Conservation (phyloP, 1,284 basidiomycete species). For the Malassezia furfur region DNA sequence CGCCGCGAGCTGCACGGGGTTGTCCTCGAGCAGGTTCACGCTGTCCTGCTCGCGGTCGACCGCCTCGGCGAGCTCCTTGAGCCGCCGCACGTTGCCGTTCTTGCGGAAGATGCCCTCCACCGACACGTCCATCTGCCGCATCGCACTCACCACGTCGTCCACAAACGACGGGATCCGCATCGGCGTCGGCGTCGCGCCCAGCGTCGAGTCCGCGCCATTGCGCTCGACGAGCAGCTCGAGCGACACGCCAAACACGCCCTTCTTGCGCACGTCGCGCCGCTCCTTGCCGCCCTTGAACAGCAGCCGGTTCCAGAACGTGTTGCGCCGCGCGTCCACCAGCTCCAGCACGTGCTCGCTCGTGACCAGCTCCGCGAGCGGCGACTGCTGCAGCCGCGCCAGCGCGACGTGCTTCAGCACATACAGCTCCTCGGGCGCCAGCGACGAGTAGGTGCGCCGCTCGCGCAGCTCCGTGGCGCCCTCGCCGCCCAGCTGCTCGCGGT, state of each 20-base stretch:
- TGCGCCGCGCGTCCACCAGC: slow-evolving; percentile 83
- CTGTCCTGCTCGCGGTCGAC: slow-evolving; percentile 73
- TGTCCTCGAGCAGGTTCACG: slow-evolving; percentile 89
- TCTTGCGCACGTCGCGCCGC: slow-evolving; percentile 57
- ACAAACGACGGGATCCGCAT: slow-evolving; percentile 90
- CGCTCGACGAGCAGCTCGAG: slow-evolving; percentile 89
- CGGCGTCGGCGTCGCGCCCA: slow-evolving; percentile 75
- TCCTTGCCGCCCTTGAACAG: slow-evolving; percentile 69
- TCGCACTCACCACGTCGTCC: slow-evolving; percentile 92
- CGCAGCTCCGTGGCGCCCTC: slow-evolving; percentile 46
- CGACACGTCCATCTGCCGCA: slow-evolving; percentile 99
- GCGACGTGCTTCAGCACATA: slow-evolving; percentile 88
- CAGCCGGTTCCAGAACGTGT: slow-evolving; percentile 88
- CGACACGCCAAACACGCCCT: slow-evolving; percentile 77
- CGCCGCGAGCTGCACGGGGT: slow-evolving; percentile 92
- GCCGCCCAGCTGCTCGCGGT: slow-evolving; percentile 61
- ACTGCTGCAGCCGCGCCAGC: slow-evolving; percentile 65
- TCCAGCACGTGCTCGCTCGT: slow-evolving; percentile 88
- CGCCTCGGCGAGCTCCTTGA: slow-evolving; percentile 80
- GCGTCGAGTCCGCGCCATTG: slow-evolving; percentile 83
- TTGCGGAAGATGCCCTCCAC: slow-evolving; percentile 97
- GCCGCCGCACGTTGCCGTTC: slow-evolving; percentile 88
- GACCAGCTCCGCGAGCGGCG: slow-evolving; percentile 60
- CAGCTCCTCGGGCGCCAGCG: slow-evolving; percentile 72
- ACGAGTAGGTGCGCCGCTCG: slow-evolving; percentile 56